Base-by-base conservation (phyloP, 139 green algal species). In the Pleodorina starrii region DNA sequence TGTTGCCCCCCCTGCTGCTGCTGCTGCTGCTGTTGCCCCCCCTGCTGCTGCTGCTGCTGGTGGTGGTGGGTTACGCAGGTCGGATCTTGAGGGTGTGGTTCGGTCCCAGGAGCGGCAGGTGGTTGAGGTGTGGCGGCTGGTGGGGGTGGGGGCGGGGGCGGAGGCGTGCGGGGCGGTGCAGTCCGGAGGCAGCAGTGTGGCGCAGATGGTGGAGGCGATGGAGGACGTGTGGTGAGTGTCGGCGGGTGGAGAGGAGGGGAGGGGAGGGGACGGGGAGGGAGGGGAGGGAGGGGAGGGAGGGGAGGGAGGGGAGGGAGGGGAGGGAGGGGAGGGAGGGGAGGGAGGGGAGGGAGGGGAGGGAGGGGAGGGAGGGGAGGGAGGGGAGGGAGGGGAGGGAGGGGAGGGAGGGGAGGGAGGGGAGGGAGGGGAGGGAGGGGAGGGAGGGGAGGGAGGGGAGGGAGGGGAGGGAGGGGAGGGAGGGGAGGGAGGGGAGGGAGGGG, bases 171-270 rank as follows among this genome's bases (percentile, higher is more conserved):
- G 9, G 27, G n/a, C 32, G 83, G 68, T 88, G 66, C 83, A 80
- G 83, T 5, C 68, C 19, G 83, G 68, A 16, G 83, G 66, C 35
- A 46, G 32, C 16, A 88, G 54, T 32, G 60, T 88, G 25, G 44
- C 83, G 23, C 46, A 69, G 46, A n/a, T 88, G 46, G 83, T 81
- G 68, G 83, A 88, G 68, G 27, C 3, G 9, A 17, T 88, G 46
- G 83, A 88, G 46, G 83, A 88, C 36, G 68, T 81, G 17, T 80
- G 83, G 83, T 88, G 63, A 59, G 83, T 10, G 35, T 17, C 14
- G 12, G 11, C 0, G 23, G 1, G 42, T 36, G 1, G 6, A 25
- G 1, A 79, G 40, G 40, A 11, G 44, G n/a, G 3, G 72, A 3
- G 35, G 4, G 72, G 72, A 21, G 36, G 0, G 57, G 12, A 17